These are phyloP conservation scores for Ustilago curta DNA, from an alignment of 1,284 basidiomycete genomes.

Conservation along the genomic window DNA sequence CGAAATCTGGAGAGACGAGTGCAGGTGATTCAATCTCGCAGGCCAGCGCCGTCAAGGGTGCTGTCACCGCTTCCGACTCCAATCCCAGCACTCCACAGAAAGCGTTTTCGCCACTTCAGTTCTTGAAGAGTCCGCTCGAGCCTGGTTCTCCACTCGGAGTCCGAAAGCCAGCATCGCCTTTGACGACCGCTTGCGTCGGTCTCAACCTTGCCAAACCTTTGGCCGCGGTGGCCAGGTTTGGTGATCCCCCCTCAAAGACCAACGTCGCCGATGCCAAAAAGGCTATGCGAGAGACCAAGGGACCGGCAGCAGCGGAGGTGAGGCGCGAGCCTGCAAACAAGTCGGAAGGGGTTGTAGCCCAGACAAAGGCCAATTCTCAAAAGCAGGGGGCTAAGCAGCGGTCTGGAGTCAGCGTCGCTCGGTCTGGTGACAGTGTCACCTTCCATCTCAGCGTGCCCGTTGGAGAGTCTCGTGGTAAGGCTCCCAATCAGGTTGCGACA, in stretches of 20 bases:
- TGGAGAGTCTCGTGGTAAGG: too few relatives aligned
- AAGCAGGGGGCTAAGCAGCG: background rate
- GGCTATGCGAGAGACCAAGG: background rate
- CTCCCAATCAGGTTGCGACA: too few relatives aligned
- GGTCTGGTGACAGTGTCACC: background rate
- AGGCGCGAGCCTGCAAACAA: background rate
- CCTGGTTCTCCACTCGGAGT: background rate
- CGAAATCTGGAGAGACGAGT: background rate
- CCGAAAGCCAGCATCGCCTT: background rate
- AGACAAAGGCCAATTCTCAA: background rate
- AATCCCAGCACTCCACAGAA: background rate
- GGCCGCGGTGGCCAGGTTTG: background rate
- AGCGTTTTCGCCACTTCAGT: background rate
- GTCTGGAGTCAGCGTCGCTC: too few relatives aligned
- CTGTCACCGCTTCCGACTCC: background rate
- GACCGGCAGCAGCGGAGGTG: conserved; percentile 1
- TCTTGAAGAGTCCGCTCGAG: background rate
- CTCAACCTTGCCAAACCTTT: conserved; percentile 12
- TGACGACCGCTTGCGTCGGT: conserved; percentile 14
- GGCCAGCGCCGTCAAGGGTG: background rate
- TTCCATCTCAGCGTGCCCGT: too few relatives aligned
- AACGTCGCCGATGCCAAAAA: background rate
- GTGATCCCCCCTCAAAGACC: background rate
- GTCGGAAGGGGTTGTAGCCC: background rate
- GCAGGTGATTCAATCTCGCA: background rate